Evolutionary conservation across 2,329 filamentous ascomycete genomes (phyloP), one percentile per base, ranked within the genome.

Genomic region (Diaporthe citri): DNA sequence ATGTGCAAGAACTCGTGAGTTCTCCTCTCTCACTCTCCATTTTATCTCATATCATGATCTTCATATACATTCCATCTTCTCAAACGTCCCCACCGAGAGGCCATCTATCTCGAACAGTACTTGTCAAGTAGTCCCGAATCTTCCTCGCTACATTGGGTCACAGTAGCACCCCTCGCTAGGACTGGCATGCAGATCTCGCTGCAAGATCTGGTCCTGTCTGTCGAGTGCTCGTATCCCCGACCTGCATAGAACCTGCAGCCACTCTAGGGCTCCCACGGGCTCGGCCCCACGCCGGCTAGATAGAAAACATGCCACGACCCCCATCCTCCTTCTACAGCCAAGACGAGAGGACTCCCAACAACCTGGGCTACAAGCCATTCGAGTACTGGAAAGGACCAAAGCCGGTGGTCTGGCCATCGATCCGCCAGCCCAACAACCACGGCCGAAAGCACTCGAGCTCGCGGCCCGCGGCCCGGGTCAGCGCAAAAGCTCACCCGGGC

Each of bases 371-470:
- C 62, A 78, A 72, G 28, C 79, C 79, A 15, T 79, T 80, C 36
- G 79, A 80, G 67, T 80, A 80, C 74, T 80, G 78, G 78, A 77
- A 79, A 69, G 78, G 78, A 12, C 79, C 79, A 10, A 79, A 77
- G 59, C 76, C 73, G 34, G 73, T 79, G 15, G 55, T 39, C 25
- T 64, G 59, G 52, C 69, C 66, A 3, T 25, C 67, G 25, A 13
- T n/a, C 31, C 31, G 74, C 71, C 70, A 51, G 56, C 43, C 71
- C 56, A 57, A 73, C 31, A 72, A n/a, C 72, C 70, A 62, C 66
- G 74, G 57, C 71, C 52, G 55, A 20, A 69, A 31, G 41, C 60
- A 36, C 60, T 57, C 72, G 31, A 28, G 31, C 62, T 67, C 48
- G 39, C 64, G 64, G n/a, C 22, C 48, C 48, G 3, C 48, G 64